Percentiles rank a stretch among this genome's conserved stretches.
phyloP scores from a whole-genome alignment of 257 asterid species.

The Solanum habrochaites region DNA sequence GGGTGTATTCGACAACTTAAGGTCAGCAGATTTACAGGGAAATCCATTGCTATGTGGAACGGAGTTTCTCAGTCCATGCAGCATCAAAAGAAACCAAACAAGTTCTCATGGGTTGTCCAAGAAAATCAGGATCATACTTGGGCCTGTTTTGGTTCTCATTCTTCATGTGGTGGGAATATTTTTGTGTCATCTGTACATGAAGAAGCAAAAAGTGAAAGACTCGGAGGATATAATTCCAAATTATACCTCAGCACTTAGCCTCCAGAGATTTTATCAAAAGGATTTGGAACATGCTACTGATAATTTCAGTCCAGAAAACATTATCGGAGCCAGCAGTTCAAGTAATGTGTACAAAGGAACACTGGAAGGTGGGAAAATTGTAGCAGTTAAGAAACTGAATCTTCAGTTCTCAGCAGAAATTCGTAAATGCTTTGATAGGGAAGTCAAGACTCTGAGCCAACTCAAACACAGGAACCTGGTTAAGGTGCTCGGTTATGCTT shows the following conservation, averaged over 20 bases:
- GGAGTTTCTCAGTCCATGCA: slow-evolving; percentile 19
- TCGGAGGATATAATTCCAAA: slow-evolving; percentile 1
- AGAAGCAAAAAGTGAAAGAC: slow-evolving; percentile 6
- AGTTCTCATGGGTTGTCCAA: slow-evolving; percentile 11
- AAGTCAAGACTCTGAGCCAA: slow-evolving; percentile 47
- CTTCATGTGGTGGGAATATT: slow-evolving; percentile 9
- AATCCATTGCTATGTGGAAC: slow-evolving; percentile 57
- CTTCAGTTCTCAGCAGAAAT: slow-evolving; percentile 42
- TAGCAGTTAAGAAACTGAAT: slow-evolving; percentile 69
- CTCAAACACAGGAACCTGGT: slow-evolving; percentile 67
- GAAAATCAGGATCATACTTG: slow-evolving; percentile 24
- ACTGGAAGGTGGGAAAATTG: slow-evolving; percentile 22
- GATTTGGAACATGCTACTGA: slow-evolving; percentile 46
- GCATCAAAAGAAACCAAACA: background rate
- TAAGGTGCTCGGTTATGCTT: slow-evolving; percentile 69
- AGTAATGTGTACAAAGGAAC: slow-evolving; percentile 68
- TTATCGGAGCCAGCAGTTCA: slow-evolving; percentile 60
- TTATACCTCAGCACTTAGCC: slow-evolving; percentile 15
- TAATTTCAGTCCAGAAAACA: slow-evolving; percentile 41
- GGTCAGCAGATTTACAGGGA: slow-evolving; percentile 25
- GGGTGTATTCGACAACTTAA: slow-evolving; percentile 29
- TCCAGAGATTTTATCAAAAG: slow-evolving; percentile 38
- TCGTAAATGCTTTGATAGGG: slow-evolving; percentile 57
- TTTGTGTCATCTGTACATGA: background rate
- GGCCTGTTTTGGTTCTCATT: slow-evolving; percentile 18